These are phyloP conservation scores for Gossypium anomalum DNA, from an alignment of 345 rosid genomes.

Conservation along the genomic window DNA sequence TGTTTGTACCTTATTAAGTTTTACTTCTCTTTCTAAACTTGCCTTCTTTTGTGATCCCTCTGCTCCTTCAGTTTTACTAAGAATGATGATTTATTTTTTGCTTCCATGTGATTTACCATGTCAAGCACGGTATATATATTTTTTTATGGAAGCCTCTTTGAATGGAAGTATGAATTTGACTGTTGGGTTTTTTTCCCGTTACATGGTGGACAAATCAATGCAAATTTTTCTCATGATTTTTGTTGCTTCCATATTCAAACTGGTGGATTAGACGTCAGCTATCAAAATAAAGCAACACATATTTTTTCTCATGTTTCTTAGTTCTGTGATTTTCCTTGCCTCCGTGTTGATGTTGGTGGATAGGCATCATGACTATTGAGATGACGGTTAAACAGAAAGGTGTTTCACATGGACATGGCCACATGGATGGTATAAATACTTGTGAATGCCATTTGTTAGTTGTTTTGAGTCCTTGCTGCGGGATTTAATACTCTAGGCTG, in stretches of 20 bases:
- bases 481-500: constrained; percentile 12
- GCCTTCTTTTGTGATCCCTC: neutral
- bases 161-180: constrained; percentile 1
- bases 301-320: neutral
- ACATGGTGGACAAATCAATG: neutral
- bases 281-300: neutral
- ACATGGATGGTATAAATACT: neutral
- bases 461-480: neutral
- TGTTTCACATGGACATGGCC: neutral
- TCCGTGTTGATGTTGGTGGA: neutral
- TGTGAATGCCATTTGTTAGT: neutral
- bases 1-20: neutral
- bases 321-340: neutral
- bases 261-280: neutral
- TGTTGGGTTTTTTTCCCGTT: neutral
- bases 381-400: neutral
- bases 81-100: neutral
- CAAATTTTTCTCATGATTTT: neutral
- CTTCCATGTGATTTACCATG: neutral
- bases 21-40: neutral
- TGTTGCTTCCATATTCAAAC: neutral
- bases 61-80: neutral
- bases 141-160: neutral
- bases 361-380: neutral
- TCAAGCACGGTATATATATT: neutral